Evolutionary conservation across 352 stramenopile genomes (phyloP), one percentile per base, ranked within the genome.

Genomic region (Globisporangium camurandrum): DNA sequence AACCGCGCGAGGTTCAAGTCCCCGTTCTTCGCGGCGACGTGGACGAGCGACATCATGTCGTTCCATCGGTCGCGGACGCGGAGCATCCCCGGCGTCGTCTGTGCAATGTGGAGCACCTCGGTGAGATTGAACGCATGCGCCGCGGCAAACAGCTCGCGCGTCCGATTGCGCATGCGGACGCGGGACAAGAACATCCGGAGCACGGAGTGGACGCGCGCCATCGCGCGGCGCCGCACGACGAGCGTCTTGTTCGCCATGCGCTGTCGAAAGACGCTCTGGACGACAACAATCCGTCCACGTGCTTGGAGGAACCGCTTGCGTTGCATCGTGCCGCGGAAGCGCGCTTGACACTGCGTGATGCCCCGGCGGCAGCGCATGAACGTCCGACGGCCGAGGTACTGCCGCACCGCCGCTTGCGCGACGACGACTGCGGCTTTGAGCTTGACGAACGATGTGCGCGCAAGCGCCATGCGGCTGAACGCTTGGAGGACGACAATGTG

Each of bases 21-120:
- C 10, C 80, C 77, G 54, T 93, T 95, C 55, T 89, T 89, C 2
- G 82, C 84, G 0, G 85, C 86, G n/a, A 91, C 81, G 65, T 96
- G 86, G 24, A 95, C 75, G 14, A 95, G 62, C 20, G 81, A 94
- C 65, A 93, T 88, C 75, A 89, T 84, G 30, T 93, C 71, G 55
- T 84, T 67, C 23, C 63, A 58, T 45, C 77, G 77, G 33, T 94
- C 83, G 38, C 83, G 77, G 3, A 92, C 76, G 11, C 82, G 77
- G 10, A 92, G 48, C 75, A 89, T 91, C 9, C 79, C 79, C 9
- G 81, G 84, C 40, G 86, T 68, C 30, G 92, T 73, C 52, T 93
- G 84, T 3, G 80, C 73, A 58, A 94, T 76, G 45, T 82, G 78
- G n/a, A 89, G 67, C 12, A 94, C 78, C 31, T 77, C 66, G 1